Conservation (phyloP, 1,139 yeast genomes). For the Debaryomyces coudertii region DNA sequence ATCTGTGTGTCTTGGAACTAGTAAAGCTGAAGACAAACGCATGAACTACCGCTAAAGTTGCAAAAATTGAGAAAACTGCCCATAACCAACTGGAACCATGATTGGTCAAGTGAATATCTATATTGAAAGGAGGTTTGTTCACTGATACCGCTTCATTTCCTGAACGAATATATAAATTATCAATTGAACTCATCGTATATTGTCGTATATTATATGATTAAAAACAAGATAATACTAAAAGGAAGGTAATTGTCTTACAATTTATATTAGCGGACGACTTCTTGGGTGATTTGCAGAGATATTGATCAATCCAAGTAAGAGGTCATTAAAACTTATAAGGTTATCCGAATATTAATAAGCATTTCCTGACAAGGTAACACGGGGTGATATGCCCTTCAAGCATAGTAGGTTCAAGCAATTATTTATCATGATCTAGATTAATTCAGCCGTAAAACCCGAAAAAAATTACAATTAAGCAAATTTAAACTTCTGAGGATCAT, state of each 20-base stretch:
- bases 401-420: neutral
- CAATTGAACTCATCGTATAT: slow-evolving; percentile 16
- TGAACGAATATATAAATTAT: slow-evolving; percentile 21
- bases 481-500: neutral
- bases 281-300: neutral
- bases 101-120: slow-evolving; percentile 55
- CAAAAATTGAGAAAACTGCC: slow-evolving; percentile 61
- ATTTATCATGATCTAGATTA: neutral
- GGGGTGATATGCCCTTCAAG: neutral
- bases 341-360: slow-evolving; percentile 1
- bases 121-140: slow-evolving; percentile 45
- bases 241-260: neutral
- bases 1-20: slow-evolving; percentile 33
- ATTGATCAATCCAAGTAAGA: neutral
- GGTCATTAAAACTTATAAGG: slow-evolving; percentile 3
- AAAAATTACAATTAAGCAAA: neutral
- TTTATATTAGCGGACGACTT: neutral
- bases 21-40: slow-evolving; percentile 42
- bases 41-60: slow-evolving; percentile 45
- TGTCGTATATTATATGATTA: neutral
- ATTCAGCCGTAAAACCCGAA: neutral
- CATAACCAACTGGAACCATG: slow-evolving; percentile 75
- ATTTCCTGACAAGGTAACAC: neutral
- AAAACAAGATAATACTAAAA: neutral
- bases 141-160: slow-evolving; percentile 52